phyloP scores from a whole-genome alignment of 2,329 filamentous ascomycete species.

The Botrytis elliptica region DNA sequence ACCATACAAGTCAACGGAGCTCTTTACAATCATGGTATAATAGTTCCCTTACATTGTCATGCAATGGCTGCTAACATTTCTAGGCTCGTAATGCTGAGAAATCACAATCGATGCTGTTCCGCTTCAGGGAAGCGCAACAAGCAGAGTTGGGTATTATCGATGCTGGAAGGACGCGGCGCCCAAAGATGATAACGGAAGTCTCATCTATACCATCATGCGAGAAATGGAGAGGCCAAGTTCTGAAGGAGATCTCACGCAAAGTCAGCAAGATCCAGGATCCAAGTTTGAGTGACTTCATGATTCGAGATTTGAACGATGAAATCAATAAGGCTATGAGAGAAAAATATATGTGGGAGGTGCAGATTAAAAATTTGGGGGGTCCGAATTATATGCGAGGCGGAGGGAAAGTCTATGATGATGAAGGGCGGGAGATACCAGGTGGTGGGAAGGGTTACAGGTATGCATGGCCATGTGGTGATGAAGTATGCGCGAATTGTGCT shows the following conservation, averaged over 20 bases:
- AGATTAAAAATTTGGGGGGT: constrained; percentile 92
- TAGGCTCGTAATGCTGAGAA: constrained; percentile 97
- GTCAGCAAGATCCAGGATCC: constrained; percentile 93
- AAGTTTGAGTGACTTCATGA: constrained; percentile 91
- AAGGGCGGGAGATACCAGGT: constrained; percentile 55
- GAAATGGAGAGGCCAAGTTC: constrained; percentile 96
- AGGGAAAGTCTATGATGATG: constrained; percentile 52
- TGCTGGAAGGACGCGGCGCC: constrained; percentile 82
- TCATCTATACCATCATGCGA: constrained; percentile 84
- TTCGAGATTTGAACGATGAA: constrained; percentile 97
- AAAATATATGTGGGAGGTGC: constrained; percentile 98
- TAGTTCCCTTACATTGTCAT: not conserved
- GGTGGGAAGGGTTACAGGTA: constrained; percentile 91
- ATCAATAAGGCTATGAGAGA: constrained; percentile 99
- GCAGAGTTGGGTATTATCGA: constrained; percentile 96
- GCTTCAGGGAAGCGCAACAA: constrained; percentile 96
- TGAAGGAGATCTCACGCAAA: constrained; percentile 96
- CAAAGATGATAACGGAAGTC: constrained; percentile 86
- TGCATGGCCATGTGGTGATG: constrained; percentile 48
- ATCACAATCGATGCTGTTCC: constrained; percentile 99
- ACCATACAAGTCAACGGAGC: not conserved
- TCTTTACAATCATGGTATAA: constrained; percentile 35
- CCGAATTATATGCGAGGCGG: constrained; percentile 74
- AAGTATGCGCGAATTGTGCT: constrained; percentile 7
- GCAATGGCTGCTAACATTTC: constrained; percentile 22